Conservation (phyloP, 306 rosid species). For the Psophocarpus tetragonolobus region DNA sequence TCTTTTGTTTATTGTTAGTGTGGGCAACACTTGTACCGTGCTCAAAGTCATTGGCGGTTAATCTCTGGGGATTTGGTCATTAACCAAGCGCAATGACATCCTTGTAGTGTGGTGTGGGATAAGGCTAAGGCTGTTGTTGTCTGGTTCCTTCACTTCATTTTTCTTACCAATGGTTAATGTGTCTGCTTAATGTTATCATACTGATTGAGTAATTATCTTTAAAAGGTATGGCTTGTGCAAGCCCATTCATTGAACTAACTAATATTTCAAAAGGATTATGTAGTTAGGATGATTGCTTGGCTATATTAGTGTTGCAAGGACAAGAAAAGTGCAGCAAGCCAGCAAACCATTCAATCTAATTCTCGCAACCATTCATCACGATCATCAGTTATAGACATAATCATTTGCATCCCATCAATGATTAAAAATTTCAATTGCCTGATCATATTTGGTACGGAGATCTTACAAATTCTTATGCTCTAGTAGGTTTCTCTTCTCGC, state of each 20-base stretch:
- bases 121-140: background rate
- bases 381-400: background rate
- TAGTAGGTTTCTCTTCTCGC: background rate
- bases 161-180: background rate
- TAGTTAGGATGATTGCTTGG: constrained; percentile 7
- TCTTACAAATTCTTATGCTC: background rate
- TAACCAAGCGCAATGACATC: background rate
- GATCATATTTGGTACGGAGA: background rate
- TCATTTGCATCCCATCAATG: background rate
- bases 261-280: constrained; percentile 22
- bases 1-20: background rate
- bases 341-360: background rate
- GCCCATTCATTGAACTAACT: constrained; percentile 7
- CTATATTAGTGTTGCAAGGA: background rate
- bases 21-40: background rate
- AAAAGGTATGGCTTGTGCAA: constrained; percentile 23
- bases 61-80: background rate
- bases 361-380: background rate
- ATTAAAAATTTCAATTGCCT: background rate
- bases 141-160: background rate
- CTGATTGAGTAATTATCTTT: constrained; percentile 23
- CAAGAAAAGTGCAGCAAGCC: background rate
- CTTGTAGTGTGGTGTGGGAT: background rate
- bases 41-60: background rate
- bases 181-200: constrained; percentile 17